phyloP scores from a whole-genome alignment of 768 basidiomycete genomes.

The Mycena vulgaris region DNA sequence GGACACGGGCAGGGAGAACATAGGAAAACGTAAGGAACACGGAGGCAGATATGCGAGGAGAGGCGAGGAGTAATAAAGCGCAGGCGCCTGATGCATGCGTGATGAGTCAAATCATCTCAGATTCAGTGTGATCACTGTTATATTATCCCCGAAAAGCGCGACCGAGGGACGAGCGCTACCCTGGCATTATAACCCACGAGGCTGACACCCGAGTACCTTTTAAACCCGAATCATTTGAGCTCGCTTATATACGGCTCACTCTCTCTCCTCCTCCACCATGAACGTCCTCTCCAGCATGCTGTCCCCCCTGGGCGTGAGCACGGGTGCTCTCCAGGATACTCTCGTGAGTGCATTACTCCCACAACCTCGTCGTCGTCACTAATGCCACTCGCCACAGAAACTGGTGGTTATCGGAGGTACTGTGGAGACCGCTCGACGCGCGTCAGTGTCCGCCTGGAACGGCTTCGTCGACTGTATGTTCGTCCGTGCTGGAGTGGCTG shows the following conservation, averaged over 20 bases:
- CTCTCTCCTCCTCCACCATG: slow-evolving; percentile 68
- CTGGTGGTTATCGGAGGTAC: slow-evolving; percentile 92
- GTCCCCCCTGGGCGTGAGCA: slow-evolving; percentile 78
- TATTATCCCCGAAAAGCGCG: slow-evolving; percentile 35
- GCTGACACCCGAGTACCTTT: slow-evolving; percentile 33
- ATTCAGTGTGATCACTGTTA: slow-evolving; percentile 27
- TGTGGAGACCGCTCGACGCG: slow-evolving; percentile 87
- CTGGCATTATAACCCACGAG: slow-evolving; percentile 35
- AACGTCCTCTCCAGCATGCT: slow-evolving; percentile 79
- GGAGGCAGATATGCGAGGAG: slow-evolving; percentile 13
- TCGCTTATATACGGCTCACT: slow-evolving; percentile 50
- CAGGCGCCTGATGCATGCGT: slow-evolving; percentile 26
- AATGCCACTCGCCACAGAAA: slow-evolving; percentile 68
- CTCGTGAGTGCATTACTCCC: slow-evolving; percentile 62
- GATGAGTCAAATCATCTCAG: slow-evolving; percentile 39
- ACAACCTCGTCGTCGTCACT: slow-evolving; percentile 10
- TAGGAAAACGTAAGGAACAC: slow-evolving; percentile 25
- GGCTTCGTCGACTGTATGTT: slow-evolving; percentile 88
- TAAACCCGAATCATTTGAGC: slow-evolving; percentile 48
- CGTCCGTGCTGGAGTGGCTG: neutral
- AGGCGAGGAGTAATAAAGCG: neutral
- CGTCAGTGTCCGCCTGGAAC: slow-evolving; percentile 89
- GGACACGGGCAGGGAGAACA: slow-evolving; percentile 9
- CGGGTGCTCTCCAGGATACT: slow-evolving; percentile 83
- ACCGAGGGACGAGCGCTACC: slow-evolving; percentile 35